Conservation (phyloP, 441 rosid species). For the Syzygium malaccense region DNA sequence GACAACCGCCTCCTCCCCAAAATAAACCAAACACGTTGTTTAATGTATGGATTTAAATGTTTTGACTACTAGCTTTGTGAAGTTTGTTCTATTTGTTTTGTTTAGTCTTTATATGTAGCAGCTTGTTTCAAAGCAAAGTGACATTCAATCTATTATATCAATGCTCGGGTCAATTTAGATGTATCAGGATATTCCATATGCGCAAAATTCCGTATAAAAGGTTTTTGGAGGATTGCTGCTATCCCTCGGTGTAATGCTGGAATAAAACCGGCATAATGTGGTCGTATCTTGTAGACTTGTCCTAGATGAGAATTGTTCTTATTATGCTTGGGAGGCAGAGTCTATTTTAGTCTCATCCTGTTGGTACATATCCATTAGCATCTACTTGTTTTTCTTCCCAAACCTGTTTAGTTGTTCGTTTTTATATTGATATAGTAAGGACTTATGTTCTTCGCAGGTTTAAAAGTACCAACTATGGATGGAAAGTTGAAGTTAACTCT, state of each 20-base stretch:
- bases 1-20: neutral
- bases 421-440: neutral
- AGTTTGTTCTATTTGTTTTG: no score
- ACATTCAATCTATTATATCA: neutral
- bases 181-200: neutral
- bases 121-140: no score
- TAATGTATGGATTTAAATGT: no score
- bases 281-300: neutral
- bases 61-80: no score
- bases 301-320: neutral
- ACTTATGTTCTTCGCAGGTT: neutral
- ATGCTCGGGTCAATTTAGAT: neutral
- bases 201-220: neutral
- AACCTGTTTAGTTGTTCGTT: neutral
- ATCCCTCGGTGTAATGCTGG: rapidly evolving
- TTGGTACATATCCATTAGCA: neutral
- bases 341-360: neutral
- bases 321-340: neutral
- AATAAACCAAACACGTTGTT: neutral
- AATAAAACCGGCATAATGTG: neutral
- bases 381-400: neutral
- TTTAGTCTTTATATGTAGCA: no score
- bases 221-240: neutral
- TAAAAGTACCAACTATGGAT: neutral
- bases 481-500: neutral